Percentiles rank a stretch among this genome's conserved stretches.
Conservation (phyloP, 2,329 filamentous ascomycete genomes). For the Zasmidium citrigriseum region DNA sequence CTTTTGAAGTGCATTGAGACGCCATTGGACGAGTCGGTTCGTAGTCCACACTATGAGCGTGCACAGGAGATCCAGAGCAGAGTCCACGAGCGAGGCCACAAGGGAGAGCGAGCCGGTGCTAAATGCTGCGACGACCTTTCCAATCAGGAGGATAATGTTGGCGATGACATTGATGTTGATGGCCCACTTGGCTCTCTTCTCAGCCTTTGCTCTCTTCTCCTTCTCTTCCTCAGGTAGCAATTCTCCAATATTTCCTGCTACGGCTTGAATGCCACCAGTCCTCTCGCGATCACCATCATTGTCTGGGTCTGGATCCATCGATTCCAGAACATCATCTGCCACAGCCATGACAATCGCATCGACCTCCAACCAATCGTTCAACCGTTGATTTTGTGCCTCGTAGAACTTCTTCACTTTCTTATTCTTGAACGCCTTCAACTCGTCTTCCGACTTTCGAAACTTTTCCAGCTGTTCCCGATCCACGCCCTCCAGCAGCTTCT, state of each 20-base stretch:
- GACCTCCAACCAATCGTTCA: slow-evolving; percentile 62
- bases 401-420: slow-evolving; percentile 59
- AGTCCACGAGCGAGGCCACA: slow-evolving; percentile 63
- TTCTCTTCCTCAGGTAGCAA: slow-evolving; percentile 59
- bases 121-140: slow-evolving; percentile 58
- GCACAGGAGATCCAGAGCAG: slow-evolving; percentile 61
- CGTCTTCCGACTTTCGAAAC: slow-evolving; percentile 53
- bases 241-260: slow-evolving; percentile 53
- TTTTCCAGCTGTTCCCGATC: slow-evolving; percentile 50
- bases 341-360: slow-evolving; percentile 58
- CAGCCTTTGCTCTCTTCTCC: slow-evolving; percentile 48
- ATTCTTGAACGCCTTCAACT: slow-evolving; percentile 55
- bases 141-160: slow-evolving; percentile 58
- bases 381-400: slow-evolving; percentile 53
- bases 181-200: slow-evolving; percentile 55
- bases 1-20: slow-evolving; percentile 50
- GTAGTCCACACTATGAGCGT: slow-evolving; percentile 64
- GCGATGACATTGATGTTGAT: slow-evolving; percentile 64
- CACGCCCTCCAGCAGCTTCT: slow-evolving; percentile 49
- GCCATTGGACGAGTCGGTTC: slow-evolving; percentile 61
- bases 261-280: slow-evolving; percentile 51
- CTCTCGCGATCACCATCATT: slow-evolving; percentile 58
- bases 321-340: slow-evolving; percentile 61
- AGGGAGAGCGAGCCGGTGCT: slow-evolving; percentile 61
- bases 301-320: slow-evolving; percentile 60